Evolutionary conservation across 2,329 filamentous ascomycete genomes (phyloP).

Genomic region (Trichoderma sp.): DNA sequence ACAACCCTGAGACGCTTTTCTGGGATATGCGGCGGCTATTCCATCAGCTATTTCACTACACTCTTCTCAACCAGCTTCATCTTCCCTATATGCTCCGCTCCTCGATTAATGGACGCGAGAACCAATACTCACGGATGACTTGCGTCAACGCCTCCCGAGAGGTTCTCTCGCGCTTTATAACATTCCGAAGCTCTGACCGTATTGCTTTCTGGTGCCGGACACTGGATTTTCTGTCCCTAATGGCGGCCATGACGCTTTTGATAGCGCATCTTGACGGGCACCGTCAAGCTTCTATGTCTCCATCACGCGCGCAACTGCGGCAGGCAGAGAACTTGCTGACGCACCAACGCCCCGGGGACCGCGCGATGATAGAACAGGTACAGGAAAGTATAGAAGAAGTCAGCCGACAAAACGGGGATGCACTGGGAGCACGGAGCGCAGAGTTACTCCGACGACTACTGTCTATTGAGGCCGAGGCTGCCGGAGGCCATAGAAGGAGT

Average conservation of each 20-base stretch:
- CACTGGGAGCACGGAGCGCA: not conserved
- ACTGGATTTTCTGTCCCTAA: constrained; percentile 34
- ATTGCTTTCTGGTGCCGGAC: constrained; percentile 34
- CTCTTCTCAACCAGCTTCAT: constrained; percentile 40
- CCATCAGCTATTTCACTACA: constrained; percentile 40
- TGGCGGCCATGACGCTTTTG: not conserved
- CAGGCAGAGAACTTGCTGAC: not conserved
- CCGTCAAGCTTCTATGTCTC: not conserved
- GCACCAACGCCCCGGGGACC: not conserved
- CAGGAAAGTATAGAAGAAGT: not conserved
- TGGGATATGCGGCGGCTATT: constrained; percentile 33
- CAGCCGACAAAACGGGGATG: not conserved
- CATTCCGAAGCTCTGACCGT: constrained; percentile 33
- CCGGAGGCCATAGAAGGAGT: not conserved
- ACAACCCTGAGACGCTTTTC: constrained; percentile 27
- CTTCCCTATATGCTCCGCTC: constrained; percentile 38
- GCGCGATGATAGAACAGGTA: not conserved
- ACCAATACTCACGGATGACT: constrained; percentile 17
- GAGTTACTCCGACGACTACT: not conserved
- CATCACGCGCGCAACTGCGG: not conserved
- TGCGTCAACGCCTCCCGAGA: constrained; percentile 41
- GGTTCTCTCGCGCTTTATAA: constrained; percentile 37
- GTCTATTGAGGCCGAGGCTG: not conserved
- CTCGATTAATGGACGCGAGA: not conserved
- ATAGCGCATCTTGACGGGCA: not conserved